phyloP scores from a whole-genome alignment of 2,329 filamentous ascomycete genomes.

The Epichloe scottii region DNA sequence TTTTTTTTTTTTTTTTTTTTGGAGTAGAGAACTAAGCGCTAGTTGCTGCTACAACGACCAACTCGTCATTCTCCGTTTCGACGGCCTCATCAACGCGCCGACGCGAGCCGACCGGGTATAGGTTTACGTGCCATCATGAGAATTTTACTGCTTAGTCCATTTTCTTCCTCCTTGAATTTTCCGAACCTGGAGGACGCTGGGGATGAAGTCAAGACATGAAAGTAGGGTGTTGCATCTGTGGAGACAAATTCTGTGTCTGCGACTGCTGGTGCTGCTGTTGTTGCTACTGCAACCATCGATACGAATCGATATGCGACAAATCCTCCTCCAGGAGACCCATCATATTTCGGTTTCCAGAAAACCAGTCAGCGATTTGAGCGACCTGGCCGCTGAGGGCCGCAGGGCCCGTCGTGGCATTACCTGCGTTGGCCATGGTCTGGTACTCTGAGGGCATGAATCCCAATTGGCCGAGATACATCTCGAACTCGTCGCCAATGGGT shows the following conservation, averaged over 20 bases:
- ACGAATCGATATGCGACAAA: constrained; percentile 30
- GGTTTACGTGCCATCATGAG: neutral
- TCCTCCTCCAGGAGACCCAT: constrained; percentile 54
- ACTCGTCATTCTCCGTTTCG: neutral
- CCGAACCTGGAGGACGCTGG: neutral
- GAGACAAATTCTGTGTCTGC: neutral
- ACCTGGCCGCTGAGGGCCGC: constrained; percentile 18
- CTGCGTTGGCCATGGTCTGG: constrained; percentile 15
- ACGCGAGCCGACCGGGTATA: neutral
- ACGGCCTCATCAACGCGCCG: neutral
- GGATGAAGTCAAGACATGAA: neutral
- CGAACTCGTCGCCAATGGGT: constrained; percentile 46
- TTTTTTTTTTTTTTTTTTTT: too few species aligned
- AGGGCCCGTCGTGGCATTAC: constrained; percentile 7
- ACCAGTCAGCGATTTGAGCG: constrained; percentile 51
- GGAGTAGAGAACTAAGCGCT: neutral
- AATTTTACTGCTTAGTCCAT: neutral
- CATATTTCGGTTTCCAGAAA: constrained; percentile 52
- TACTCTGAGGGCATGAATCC: constrained; percentile 41
- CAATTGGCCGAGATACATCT: constrained; percentile 51
- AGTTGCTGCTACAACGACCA: neutral
- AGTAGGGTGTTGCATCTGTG: neutral
- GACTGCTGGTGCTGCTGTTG: constrained; percentile 3
- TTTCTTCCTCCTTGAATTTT: neutral
- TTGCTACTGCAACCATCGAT: constrained; percentile 19